Percentiles rank a stretch among this genome's conserved stretches.
Evolutionary conservation across 345 rosid genomes (phyloP).

Genomic region (Firmiana major): DNA sequence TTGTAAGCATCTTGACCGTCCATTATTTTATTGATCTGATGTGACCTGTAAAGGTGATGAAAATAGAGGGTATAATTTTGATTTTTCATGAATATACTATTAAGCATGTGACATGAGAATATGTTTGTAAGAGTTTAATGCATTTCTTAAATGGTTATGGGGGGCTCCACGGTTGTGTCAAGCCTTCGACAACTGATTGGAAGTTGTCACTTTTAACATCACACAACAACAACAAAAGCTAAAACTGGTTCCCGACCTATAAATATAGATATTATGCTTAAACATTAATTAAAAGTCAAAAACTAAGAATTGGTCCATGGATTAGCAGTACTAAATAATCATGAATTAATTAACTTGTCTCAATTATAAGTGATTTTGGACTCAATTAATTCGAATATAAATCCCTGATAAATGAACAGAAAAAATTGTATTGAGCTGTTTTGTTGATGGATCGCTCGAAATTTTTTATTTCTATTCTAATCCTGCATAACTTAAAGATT

Average conservation of each 20-base stretch:
- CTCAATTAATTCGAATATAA: no score
- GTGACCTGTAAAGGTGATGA: neutral
- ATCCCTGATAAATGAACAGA: no score
- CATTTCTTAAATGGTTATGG: neutral
- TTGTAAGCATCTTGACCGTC: constrained; percentile 5
- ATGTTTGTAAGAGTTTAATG: neutral
- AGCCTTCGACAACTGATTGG: neutral
- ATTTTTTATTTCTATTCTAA: no score
- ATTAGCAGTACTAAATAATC: neutral
- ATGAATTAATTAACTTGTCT: neutral
- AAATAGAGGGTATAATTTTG: neutral
- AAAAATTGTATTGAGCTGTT: no score
- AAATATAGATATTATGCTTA: neutral
- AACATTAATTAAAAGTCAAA: neutral
- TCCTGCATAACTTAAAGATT: no score
- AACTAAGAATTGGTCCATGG: neutral
- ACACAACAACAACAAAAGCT: neutral
- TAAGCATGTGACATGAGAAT: neutral
- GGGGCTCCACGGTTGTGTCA: neutral
- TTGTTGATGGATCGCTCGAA: no score
- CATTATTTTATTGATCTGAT: neutral
- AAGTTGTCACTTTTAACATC: neutral
- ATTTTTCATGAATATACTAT: neutral
- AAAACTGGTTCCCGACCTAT: neutral
- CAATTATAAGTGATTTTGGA: no score